Evolutionary conservation across 2,329 filamentous ascomycete species (phyloP).

Genomic region (Ramularia collo-cygni): DNA sequence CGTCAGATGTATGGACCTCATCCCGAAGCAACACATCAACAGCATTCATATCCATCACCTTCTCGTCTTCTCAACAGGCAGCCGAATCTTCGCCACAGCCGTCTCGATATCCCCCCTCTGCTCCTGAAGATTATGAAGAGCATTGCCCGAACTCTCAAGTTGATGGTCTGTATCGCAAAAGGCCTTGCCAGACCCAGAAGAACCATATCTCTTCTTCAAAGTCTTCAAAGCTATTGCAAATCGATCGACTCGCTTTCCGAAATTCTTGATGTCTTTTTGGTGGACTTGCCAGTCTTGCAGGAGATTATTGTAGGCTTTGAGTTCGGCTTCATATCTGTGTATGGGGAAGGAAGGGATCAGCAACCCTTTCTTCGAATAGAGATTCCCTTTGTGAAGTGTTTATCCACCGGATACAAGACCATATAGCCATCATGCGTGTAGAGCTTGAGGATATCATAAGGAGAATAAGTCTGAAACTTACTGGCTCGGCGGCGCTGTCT

Average conservation of each 20-base stretch:
- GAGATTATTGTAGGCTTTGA: conserved; percentile 1
- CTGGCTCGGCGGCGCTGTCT: conserved; percentile 4
- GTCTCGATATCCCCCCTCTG: conserved; percentile 5
- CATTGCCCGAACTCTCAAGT: conserved; percentile 10
- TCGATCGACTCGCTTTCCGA: conserved; percentile 2
- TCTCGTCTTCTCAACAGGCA: conserved; percentile 17
- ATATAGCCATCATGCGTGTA: too few relatives aligned
- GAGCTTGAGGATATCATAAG: too few relatives aligned
- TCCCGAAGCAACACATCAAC: too few relatives aligned
- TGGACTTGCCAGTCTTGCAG: conserved; percentile 3
- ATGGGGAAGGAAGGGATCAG: too few relatives aligned
- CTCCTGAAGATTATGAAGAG: conserved; percentile 6
- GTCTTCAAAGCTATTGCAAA: conserved; percentile 3
- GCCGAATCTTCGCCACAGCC: conserved; percentile 2
- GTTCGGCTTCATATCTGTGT: conserved; percentile 8
- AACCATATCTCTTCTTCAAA: conserved; percentile 3
- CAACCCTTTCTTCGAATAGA: too few relatives aligned
- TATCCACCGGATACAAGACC: too few relatives aligned
- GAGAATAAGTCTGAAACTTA: too few relatives aligned
- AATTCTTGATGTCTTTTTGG: conserved; percentile 5
- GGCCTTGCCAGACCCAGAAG: conserved; percentile 3
- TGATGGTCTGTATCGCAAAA: conserved; percentile 8
- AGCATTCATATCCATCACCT: neutral
- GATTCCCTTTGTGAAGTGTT: too few relatives aligned
- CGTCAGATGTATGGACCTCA: too few relatives aligned